phyloP scores from a whole-genome alignment of 192 early-diverging fungal species.

The Rhizophagus clarus region DNA sequence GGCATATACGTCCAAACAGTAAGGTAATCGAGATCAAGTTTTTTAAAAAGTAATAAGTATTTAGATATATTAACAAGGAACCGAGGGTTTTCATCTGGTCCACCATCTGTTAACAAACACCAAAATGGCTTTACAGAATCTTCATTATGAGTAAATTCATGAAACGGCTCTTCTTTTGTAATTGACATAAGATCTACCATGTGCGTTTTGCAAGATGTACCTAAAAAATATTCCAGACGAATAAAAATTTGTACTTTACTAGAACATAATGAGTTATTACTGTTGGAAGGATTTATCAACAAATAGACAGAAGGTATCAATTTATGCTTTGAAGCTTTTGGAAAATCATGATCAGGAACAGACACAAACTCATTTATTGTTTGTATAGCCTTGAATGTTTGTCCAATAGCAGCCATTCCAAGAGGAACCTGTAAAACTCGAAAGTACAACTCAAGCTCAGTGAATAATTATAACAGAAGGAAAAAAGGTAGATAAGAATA shows the following conservation, averaged over 20 bases:
- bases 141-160: no score
- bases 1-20: not conserved
- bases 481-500: not conserved
- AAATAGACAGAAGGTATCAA: not conserved
- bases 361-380: not conserved
- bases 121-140: not conserved
- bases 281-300: not conserved
- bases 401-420: no score
- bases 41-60: not conserved
- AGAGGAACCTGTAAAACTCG: not conserved
- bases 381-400: not conserved
- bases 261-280: not conserved
- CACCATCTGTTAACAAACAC: not conserved
- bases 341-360: not conserved
- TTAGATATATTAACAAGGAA: not conserved
- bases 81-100: constrained; percentile 5
- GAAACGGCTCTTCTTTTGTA: not conserved
- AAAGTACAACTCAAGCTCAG: no score
- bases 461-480: no score
- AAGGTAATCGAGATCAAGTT: constrained; percentile 6
- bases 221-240: not conserved
- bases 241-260: not conserved
- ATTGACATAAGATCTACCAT: not conserved
- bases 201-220: not conserved
- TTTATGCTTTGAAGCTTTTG: not conserved